Evolutionary conservation across 2,329 filamentous ascomycete species (phyloP).

Genomic region (Sporothrix pallida): DNA sequence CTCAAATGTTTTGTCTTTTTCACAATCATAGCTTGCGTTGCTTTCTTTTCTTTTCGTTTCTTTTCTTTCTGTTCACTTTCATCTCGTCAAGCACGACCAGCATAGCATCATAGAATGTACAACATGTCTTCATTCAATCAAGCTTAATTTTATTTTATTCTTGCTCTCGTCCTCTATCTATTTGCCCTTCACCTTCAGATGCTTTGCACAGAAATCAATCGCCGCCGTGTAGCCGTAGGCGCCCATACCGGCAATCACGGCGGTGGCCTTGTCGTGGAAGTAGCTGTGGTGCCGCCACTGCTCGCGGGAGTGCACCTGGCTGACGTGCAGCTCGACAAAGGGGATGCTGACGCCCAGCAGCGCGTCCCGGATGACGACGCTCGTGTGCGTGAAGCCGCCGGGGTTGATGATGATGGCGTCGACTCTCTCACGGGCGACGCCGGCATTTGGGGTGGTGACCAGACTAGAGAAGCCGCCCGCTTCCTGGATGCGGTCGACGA

Average conservation of each 20-base stretch:
- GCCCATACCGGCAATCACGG: conserved; percentile 73
- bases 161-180: background rate
- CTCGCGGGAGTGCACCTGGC: conserved; percentile 75
- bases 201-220: conserved; percentile 58
- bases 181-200: conserved; percentile 51
- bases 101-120: conserved; percentile 3
- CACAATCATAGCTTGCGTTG: conserved; percentile 17
- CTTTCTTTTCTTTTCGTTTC: background rate
- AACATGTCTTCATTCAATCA: background rate
- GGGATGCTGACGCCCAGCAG: conserved; percentile 71
- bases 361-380: conserved; percentile 76
- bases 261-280: conserved; percentile 75
- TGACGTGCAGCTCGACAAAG: conserved; percentile 79
- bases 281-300: conserved; percentile 72
- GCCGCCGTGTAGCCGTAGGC: conserved; percentile 66
- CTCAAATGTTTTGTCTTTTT: background rate
- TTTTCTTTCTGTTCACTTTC: background rate
- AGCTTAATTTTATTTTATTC: background rate
- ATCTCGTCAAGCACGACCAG: background rate
- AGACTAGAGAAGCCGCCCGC: conserved; percentile 26
- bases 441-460: background rate
- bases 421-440: conserved; percentile 41
- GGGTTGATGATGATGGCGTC: conserved; percentile 78
- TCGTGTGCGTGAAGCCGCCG: conserved; percentile 76
- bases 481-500: conserved; percentile 73